Conservation (phyloP, 495 filamentous ascomycete species). For the Xylaria venustula region DNA sequence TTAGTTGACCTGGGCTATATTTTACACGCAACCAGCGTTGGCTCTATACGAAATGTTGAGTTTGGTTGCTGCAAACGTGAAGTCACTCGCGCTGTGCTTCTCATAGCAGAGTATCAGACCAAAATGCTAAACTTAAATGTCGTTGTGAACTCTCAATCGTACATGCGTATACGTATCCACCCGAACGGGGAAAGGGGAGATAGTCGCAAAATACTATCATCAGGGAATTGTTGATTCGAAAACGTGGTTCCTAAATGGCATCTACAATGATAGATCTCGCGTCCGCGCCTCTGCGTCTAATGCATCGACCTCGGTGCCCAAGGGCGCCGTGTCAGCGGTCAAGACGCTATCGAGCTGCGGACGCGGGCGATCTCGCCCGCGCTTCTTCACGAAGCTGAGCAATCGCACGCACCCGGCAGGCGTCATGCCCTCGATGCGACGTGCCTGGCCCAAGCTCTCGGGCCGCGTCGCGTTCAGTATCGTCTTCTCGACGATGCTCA, state of each 20-base stretch:
- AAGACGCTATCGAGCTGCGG: slow-evolving; percentile 5
- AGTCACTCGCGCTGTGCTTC: no score
- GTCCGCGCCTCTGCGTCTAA: slow-evolving; percentile 40
- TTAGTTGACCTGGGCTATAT: no score
- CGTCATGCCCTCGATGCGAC: slow-evolving; percentile 79
- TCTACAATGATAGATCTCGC: slow-evolving; percentile 36
- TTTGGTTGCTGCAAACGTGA: no score
- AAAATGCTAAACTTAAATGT: no score
- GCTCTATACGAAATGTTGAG: no score
- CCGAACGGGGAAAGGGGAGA: no score
- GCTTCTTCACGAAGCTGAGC: slow-evolving; percentile 47
- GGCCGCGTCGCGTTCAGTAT: slow-evolving; percentile 69
- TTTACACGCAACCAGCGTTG: no score
- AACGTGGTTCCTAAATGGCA: no score
- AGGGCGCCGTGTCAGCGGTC: slow-evolving; percentile 27
- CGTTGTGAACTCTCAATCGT: no score
- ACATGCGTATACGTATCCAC: no score
- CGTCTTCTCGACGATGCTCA: slow-evolving; percentile 74
- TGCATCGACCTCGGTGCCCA: slow-evolving; percentile 32
- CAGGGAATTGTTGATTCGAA: no score
- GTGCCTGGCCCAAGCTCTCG: slow-evolving; percentile 83
- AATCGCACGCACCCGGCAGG: slow-evolving; percentile 58
- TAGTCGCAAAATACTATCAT: background rate
- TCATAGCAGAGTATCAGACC: no score
- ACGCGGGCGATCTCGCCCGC: background rate